A percentile compares a stretch with the other conserved stretches of the same genome.
These are phyloP conservation scores for Niebla homalea DNA, from an alignment of 495 filamentous ascomycete genomes.

Conservation along the genomic window DNA sequence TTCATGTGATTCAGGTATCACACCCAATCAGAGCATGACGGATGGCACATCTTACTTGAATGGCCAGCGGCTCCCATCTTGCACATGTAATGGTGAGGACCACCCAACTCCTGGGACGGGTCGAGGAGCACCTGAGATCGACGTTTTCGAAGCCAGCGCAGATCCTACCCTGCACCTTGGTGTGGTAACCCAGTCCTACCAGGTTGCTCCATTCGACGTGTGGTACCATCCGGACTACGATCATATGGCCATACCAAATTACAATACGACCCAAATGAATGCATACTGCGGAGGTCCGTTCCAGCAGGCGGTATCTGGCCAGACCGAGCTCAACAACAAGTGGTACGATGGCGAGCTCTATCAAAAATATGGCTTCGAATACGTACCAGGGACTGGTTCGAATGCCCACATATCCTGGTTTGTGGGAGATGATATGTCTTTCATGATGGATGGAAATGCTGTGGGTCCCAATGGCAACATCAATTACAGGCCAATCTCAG, in stretches of 20 bases:
- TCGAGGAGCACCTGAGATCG: conserved; percentile 61
- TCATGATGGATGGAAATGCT: conserved; percentile 48
- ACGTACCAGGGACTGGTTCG: conserved; percentile 43
- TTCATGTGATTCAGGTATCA: conserved; percentile 60
- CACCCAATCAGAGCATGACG: conserved; percentile 53
- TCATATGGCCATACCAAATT: conserved; percentile 49
- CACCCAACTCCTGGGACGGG: conserved; percentile 57
- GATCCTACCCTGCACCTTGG: conserved; percentile 42
- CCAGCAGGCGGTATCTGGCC: conserved; percentile 57
- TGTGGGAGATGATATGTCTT: conserved; percentile 51
- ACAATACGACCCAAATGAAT: conserved; percentile 46
- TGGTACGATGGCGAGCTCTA: conserved; percentile 66
- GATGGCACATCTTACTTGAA: conserved; percentile 59
- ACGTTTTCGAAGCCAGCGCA: conserved; percentile 58
- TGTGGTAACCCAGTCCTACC: conserved; percentile 54
- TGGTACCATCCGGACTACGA: conserved; percentile 60
- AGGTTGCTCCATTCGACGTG: conserved; percentile 62
- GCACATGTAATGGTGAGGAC: conserved; percentile 51
- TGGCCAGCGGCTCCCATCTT: conserved; percentile 62
- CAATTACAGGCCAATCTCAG: conserved; percentile 49
- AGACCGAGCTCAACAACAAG: conserved; percentile 58
- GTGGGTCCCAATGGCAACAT: conserved; percentile 61
- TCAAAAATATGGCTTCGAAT: conserved; percentile 65
- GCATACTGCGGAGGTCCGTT: conserved; percentile 51
- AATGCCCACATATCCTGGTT: conserved; percentile 53